A percentile compares a stretch with the other conserved stretches of the same genome.
These are phyloP conservation scores for Sordariomycetes sp. DNA, from an alignment of 2,329 filamentous ascomycete genomes.

Conservation along the genomic window DNA sequence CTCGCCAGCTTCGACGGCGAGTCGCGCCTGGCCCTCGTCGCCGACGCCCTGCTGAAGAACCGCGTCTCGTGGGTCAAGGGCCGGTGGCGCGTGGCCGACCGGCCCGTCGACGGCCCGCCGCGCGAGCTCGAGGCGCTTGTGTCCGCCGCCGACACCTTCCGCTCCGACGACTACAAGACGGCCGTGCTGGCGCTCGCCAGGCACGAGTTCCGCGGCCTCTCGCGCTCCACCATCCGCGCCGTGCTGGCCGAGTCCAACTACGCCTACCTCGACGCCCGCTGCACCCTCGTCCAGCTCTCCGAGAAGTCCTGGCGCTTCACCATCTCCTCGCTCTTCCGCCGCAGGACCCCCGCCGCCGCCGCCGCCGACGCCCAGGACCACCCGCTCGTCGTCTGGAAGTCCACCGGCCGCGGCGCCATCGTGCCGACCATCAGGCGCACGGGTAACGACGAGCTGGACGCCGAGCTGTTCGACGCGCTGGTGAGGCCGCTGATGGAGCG, in stretches of 20 bases:
- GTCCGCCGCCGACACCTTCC: conserved; percentile 53
- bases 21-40: conserved; percentile 65
- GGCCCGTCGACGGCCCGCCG: neutral
- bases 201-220: conserved; percentile 66
- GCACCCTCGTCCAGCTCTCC: conserved; percentile 57
- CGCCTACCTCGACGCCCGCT: conserved; percentile 62
- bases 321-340: conserved; percentile 57
- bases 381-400: conserved; percentile 52
- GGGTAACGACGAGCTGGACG: conserved; percentile 52
- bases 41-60: conserved; percentile 66
- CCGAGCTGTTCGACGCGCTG: conserved; percentile 48
- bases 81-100: conserved; percentile 41
- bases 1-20: conserved; percentile 64
- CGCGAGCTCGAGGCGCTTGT: conserved; percentile 20
- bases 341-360: conserved; percentile 45
- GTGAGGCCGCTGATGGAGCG: conserved; percentile 40
- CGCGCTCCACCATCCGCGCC: conserved; percentile 63
- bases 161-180: conserved; percentile 54
- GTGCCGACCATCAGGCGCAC: conserved; percentile 55
- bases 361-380: conserved; percentile 46
- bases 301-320: conserved; percentile 70
- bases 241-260: conserved; percentile 75
- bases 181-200: conserved; percentile 59
- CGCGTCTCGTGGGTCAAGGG: conserved; percentile 61
- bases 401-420: conserved; percentile 41